Conservation (phyloP, 495 filamentous ascomycete species). For the Hyaloscypha bicolor region DNA sequence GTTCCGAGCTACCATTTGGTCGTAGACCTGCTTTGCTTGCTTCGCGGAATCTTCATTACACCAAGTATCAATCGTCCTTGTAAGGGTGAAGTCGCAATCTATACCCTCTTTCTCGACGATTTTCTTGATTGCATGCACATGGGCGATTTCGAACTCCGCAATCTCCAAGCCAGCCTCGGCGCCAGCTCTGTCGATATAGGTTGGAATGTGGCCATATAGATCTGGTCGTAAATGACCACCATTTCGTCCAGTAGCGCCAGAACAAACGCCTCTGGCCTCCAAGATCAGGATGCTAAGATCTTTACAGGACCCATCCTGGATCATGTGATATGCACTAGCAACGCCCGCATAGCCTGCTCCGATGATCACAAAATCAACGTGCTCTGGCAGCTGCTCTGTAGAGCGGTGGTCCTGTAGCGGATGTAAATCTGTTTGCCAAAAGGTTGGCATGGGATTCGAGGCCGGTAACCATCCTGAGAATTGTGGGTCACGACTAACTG, state of each 20-base stretch:
- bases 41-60: slow-evolving; percentile 28
- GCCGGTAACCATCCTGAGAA: slow-evolving; percentile 25
- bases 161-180: slow-evolving; percentile 14
- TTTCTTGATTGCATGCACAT: slow-evolving; percentile 17
- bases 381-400: slow-evolving; percentile 36
- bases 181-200: slow-evolving; percentile 8
- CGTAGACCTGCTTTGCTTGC: slow-evolving; percentile 37
- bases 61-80: slow-evolving; percentile 43
- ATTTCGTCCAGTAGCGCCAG: slow-evolving; percentile 62
- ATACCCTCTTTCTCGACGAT: slow-evolving; percentile 23
- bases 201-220: slow-evolving; percentile 8
- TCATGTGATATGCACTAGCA: slow-evolving; percentile 34
- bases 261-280: slow-evolving; percentile 55
- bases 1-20: slow-evolving; percentile 29
- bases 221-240: slow-evolving; percentile 34
- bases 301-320: slow-evolving; percentile 12
- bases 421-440: slow-evolving; percentile 43
- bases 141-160: slow-evolving; percentile 11
- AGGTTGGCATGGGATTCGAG: slow-evolving; percentile 37
- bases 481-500: neutral
- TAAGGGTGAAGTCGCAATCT: slow-evolving; percentile 39
- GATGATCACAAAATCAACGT: slow-evolving; percentile 41
- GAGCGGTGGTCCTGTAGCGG: slow-evolving; percentile 40
- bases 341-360: slow-evolving; percentile 41
- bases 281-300: slow-evolving; percentile 46